Base-by-base conservation (phyloP, 192 early-diverging fungal species). In the Rhizophagus sp. region DNA sequence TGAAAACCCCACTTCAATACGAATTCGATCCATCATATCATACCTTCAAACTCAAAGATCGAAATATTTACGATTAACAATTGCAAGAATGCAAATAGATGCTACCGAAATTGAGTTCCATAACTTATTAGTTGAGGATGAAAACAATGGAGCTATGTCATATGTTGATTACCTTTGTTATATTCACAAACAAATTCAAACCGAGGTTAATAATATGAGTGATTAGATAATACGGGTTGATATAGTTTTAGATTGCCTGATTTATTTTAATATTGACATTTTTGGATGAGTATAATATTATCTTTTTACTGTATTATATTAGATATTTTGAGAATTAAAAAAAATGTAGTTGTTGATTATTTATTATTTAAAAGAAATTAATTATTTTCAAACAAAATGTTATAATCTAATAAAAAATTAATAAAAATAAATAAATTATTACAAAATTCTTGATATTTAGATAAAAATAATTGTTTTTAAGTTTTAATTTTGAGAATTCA, bases 91-190 rank as follows among this genome's bases (percentile, higher is more conserved):
- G 79, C 91, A 92, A 44, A 80, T 95, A 80, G 98, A 98, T 80
- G 88, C 91, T 76, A 73, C 87, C 6, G 98, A 99, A 81, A 82
- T 91, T 12, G 92, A 94, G 74, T 96, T 98, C 84, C 86, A 88
- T 13, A 88, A 90, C 33, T 81, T 92, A 76, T 83, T 99, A 78
- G 84, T 92, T 17, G 98, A 99, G 85, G 98, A 99, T 85, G 92
- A 94, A 81, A 95, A 94, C 80, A 90, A 92, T 65, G 96, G 94
- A 65, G 90, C 90, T 71, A 92, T 95, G 93, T 92, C 90, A 13
- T 99, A 99, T 84, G 96, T 98, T 9, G 97, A 99, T 80, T 98
- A 92, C 78, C 83, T 99, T 33, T 94, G 94, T 66, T 83, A 89
- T 30, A 91, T 98, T 75, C 98, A 99, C 84, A 88, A 93, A 81